A percentile compares a stretch with the other conserved stretches of the same genome.
These are phyloP conservation scores for Peterozyma toletana DNA, from an alignment of 805 yeast species.

Conservation along the genomic window DNA sequence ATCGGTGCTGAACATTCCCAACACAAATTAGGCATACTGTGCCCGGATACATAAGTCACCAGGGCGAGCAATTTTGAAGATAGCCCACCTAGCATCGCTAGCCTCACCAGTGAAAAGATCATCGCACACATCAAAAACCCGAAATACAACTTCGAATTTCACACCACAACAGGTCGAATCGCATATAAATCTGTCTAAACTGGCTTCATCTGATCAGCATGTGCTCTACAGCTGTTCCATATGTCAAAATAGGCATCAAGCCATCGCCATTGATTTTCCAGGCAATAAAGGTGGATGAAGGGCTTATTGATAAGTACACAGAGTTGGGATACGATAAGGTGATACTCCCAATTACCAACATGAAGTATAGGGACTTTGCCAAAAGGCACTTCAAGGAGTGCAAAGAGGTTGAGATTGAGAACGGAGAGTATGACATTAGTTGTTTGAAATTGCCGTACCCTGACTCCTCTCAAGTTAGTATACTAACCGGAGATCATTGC, in stretches of 20 bases:
- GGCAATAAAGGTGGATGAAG: conserved; percentile 19
- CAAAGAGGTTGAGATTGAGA: conserved; percentile 12
- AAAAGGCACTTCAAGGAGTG: conserved; percentile 27
- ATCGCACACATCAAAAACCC: too few relatives aligned
- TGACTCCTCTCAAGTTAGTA: conserved; percentile 29
- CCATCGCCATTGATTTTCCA: conserved; percentile 27
- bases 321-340: conserved; percentile 42
- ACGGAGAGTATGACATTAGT: conserved; percentile 10
- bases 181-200: too few relatives aligned
- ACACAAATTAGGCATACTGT: too few relatives aligned
- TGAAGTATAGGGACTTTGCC: conserved; percentile 37
- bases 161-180: too few relatives aligned
- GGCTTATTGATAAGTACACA: conserved; percentile 17
- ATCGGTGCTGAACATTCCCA: too few relatives aligned
- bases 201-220: too few relatives aligned
- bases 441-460: conserved; percentile 32
- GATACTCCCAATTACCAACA: conserved; percentile 48
- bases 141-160: too few relatives aligned
- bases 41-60: too few relatives aligned
- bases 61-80: too few relatives aligned
- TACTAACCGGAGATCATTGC: conserved; percentile 34
- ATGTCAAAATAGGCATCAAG: conserved; percentile 34
- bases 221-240: neutral
- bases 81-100: too few relatives aligned
- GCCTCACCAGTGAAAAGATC: too few relatives aligned